Conservation (phyloP, 2,329 filamentous ascomycete species). For the Knufia petricola region DNA sequence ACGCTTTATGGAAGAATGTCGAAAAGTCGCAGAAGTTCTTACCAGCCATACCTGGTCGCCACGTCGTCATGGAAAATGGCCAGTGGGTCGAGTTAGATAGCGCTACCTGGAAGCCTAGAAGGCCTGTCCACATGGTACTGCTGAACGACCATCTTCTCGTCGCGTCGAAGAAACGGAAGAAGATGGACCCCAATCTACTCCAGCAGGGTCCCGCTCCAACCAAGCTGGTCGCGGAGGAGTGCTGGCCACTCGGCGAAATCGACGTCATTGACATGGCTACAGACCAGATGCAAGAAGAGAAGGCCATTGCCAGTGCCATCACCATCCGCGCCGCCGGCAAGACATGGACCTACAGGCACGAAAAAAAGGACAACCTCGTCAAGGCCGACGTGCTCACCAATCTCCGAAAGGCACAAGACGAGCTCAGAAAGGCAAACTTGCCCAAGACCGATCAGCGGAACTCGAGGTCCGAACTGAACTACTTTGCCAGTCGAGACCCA, state of each 20-base stretch:
- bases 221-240: conserved; percentile 85
- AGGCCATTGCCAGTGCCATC: conserved; percentile 68
- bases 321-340: conserved; percentile 84
- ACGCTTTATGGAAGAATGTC: conserved; percentile 91
- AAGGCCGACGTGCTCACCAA: conserved; percentile 76
- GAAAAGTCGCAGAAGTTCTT: conserved; percentile 96
- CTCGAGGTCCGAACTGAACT: conserved; percentile 56
- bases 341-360: conserved; percentile 88
- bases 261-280: conserved; percentile 78
- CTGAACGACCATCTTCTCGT: conserved; percentile 91
- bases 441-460: conserved; percentile 35
- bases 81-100: conserved; percentile 95
- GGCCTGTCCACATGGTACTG: conserved; percentile 82
- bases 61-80: conserved; percentile 85
- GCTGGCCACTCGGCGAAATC: conserved; percentile 87
- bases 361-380: conserved; percentile 66
- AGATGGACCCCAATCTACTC: conserved; percentile 53
- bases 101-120: conserved; percentile 86
- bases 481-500: conserved; percentile 70
- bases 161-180: conserved; percentile 86
- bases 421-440: conserved; percentile 76
- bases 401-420: conserved; percentile 85
- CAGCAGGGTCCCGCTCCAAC: conserved; percentile 42
- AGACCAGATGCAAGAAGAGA: conserved; percentile 38
- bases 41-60: conserved; percentile 79